phyloP scores from a whole-genome alignment of 371 early-diverging fungal genomes.

The Mucor saturninus region DNA sequence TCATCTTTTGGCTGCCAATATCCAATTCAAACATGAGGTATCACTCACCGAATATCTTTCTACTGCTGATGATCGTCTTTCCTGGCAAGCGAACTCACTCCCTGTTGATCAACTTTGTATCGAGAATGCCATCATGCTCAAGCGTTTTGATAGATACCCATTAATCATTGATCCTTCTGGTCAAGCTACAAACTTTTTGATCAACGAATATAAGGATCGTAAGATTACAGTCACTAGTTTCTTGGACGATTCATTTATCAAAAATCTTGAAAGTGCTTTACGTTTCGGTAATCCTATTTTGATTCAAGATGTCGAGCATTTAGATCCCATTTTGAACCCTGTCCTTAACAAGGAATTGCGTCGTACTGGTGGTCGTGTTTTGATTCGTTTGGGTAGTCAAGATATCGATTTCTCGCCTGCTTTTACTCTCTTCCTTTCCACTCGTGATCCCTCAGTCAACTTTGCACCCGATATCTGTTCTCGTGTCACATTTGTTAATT shows the following conservation, averaged over 20 bases:
- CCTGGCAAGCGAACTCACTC: slow-evolving; percentile 88
- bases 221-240: slow-evolving; percentile 96
- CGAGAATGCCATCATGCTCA: slow-evolving; percentile 97
- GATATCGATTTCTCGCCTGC: slow-evolving; percentile 99
- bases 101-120: slow-evolving; percentile 93
- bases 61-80: slow-evolving; percentile 89
- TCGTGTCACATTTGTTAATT: slow-evolving; percentile 98
- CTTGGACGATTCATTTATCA: slow-evolving; percentile 96
- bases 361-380: slow-evolving; percentile 95
- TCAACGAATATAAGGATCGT: slow-evolving; percentile 84
- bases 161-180: slow-evolving; percentile 98
- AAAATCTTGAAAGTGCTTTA: slow-evolving; percentile 95
- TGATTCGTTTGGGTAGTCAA: slow-evolving; percentile 94
- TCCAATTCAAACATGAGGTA: slow-evolving; percentile 83
- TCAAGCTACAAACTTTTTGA: slow-evolving; percentile 89
- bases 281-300: slow-evolving; percentile 98
- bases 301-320: slow-evolving; percentile 95
- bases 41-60: slow-evolving; percentile 92
- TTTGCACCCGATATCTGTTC: slow-evolving; percentile 97
- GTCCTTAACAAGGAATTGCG: slow-evolving; percentile 96
- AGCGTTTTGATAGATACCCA: slow-evolving; percentile 94
- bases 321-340: slow-evolving; percentile 97
- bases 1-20: slow-evolving; percentile 76
- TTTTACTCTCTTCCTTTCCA: slow-evolving; percentile 93
- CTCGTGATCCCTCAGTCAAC: slow-evolving; percentile 90